Evolutionary conservation across 225 moss, liverwort and hornwort species (phyloP).

Genomic region (Ulota crispa): DNA sequence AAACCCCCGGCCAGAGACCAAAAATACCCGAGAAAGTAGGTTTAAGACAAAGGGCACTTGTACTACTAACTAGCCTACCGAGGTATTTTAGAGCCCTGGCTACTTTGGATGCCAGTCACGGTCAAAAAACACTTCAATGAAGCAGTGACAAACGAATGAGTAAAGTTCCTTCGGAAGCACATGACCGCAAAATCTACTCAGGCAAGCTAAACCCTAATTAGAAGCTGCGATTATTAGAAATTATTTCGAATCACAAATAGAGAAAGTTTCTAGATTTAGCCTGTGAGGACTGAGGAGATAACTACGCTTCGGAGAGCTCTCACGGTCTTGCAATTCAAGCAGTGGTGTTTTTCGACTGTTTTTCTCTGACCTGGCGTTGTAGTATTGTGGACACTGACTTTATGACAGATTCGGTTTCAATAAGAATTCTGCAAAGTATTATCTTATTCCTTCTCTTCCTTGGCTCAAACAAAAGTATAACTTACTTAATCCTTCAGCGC

Average conservation of each 20-base stretch:
- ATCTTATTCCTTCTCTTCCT: neutral
- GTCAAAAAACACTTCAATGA: neutral
- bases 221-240: neutral
- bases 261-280: slow-evolving; percentile 9
- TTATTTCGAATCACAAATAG: neutral
- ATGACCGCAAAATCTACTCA: neutral
- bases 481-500: too few relatives aligned
- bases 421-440: neutral
- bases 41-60: neutral
- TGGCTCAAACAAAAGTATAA: neutral
- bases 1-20: neutral
- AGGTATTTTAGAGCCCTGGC: neutral
- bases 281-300: too few relatives aligned
- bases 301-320: neutral
- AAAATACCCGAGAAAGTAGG: slow-evolving; percentile 18
- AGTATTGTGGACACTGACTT: neutral
- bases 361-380: neutral
- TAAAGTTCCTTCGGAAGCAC: neutral
- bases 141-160: neutral
- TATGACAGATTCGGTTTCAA: neutral
- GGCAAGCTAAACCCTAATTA: neutral
- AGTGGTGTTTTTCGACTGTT: neutral
- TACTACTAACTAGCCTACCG: neutral
- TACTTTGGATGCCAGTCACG: neutral
- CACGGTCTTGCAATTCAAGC: neutral